Evolutionary conservation across 2,329 filamentous ascomycete species (phyloP).

Genomic region (Aspergillus sp.): DNA sequence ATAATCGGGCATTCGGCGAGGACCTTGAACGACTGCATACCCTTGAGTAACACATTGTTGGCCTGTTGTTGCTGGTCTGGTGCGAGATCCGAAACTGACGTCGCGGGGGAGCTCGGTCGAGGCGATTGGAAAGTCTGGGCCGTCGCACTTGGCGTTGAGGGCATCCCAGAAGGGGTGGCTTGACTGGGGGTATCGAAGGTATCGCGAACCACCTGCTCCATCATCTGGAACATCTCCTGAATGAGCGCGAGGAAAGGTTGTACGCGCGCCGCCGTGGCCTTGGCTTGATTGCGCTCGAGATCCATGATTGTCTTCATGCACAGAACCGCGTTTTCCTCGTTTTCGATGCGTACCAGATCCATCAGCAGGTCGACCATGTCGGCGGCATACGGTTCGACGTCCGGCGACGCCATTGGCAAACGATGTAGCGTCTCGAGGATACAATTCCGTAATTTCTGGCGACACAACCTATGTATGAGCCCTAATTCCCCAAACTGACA

Average conservation of each 20-base stretch:
- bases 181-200: conserved; percentile 80
- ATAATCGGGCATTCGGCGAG: conserved; percentile 98
- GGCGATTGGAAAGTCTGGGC: conserved; percentile 78
- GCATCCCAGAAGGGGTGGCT: conserved; percentile 53
- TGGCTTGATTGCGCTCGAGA: conserved; percentile 88
- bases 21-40: conserved; percentile 99
- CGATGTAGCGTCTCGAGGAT: conserved; percentile 93
- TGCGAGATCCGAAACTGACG: conserved; percentile 75
- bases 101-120: conserved; percentile 83
- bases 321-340: conserved; percentile 97
- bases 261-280: conserved; percentile 76
- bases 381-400: conserved; percentile 85
- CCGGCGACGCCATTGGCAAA: conserved; percentile 71
- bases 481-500: background rate
- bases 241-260: conserved; percentile 90
- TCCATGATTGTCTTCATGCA: conserved; percentile 99
- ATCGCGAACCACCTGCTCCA: conserved; percentile 91
- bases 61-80: conserved; percentile 77
- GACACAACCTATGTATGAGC: conserved; percentile 1
- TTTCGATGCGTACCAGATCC: conserved; percentile 83
- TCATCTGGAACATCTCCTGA: conserved; percentile 91
- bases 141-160: conserved; percentile 54
- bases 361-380: conserved; percentile 90
- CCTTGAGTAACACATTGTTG: conserved; percentile 77
- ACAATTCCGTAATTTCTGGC: conserved; percentile 82